A percentile compares a stretch with the other conserved stretches of the same genome.
Evolutionary conservation across 2,329 filamentous ascomycete species (phyloP).

Genomic region (Claviceps capensis): DNA sequence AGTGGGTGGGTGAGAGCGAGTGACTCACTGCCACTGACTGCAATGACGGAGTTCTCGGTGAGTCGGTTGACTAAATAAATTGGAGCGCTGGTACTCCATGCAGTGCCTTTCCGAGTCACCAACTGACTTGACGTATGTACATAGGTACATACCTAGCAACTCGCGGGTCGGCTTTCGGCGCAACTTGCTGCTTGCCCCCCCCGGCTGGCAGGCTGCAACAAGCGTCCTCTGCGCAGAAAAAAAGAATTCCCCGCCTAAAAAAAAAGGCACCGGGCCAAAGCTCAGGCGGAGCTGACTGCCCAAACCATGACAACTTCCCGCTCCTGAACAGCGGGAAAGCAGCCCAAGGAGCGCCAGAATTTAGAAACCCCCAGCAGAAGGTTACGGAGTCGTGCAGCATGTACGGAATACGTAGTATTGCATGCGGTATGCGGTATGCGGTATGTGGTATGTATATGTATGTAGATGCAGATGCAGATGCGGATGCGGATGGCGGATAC

Average conservation of each 20-base stretch:
- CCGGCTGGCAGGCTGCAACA: background rate
- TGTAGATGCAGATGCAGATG: background rate
- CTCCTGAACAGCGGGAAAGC: no score
- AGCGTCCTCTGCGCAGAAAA: background rate
- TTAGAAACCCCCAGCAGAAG: background rate
- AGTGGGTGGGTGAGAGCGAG: no score
- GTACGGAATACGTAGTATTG: no score
- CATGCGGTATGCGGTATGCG: no score
- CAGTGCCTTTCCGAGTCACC: no score
- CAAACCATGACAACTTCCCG: background rate
- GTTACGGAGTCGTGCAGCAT: background rate
- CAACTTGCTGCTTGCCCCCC: background rate
- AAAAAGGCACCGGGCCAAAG: background rate
- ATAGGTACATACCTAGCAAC: background rate
- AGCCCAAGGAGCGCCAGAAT: background rate
- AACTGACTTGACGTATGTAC: background rate
- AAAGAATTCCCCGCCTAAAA: background rate
- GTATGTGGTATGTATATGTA: no score
- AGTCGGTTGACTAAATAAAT: no score
- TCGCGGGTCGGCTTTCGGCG: constrained; percentile 1
- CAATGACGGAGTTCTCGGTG: no score
- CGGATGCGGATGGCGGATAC: background rate
- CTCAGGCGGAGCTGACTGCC: background rate
- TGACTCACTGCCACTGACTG: no score
- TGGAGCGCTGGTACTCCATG: no score